Evolutionary conservation across 805 yeast species (phyloP), one percentile per base, ranked within the genome.

Genomic region (Nakazawaea ishiwadae): DNA sequence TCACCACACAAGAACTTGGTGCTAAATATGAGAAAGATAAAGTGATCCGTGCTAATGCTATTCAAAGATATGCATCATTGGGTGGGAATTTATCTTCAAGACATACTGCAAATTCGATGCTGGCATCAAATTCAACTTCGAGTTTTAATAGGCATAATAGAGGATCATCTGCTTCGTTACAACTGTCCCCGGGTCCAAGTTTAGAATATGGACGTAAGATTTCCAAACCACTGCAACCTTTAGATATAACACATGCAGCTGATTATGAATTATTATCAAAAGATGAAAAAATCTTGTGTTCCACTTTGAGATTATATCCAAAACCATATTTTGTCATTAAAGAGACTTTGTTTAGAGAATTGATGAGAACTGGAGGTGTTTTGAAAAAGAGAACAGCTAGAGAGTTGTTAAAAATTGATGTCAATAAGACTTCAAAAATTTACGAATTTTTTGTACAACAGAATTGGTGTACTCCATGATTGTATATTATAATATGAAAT

Each of bases 281-380:
- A n/a, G 96, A 87, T 42, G 99, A 93, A 58, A 91, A 84, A 58
- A 79, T 77, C 41, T 63, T 93, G 35, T 95, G 99, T 63, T 72
- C 90, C 4, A 84, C 79, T 37, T 68, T 95, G 47, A 77, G 95
- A 48, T 82, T 95, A 9, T 63, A 84, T 43, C 99, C 99, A 12
- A 91, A 93, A 59, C 95, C 98, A 3, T 93, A 91, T 55, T 66
- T 93, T 46, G 96, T 95, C 2, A 86, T 93, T 48, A 93, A 93
- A 56, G 96, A 87, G 58, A 79, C 87, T 3, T 62, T 93, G 42
- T 88, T 93, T 69, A 77, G 95, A 51, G 96, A 90, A 56, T 77
- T 95, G 24, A 66, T 90, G 30, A 80, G 86, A 50, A 81, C 84
- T 32, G 95, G 95, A 30, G 98, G 98, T 4, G 63, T 73, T 5